Evolutionary conservation across 2,329 filamentous ascomycete genomes (phyloP).

Genomic region (Hortaea sp.): DNA sequence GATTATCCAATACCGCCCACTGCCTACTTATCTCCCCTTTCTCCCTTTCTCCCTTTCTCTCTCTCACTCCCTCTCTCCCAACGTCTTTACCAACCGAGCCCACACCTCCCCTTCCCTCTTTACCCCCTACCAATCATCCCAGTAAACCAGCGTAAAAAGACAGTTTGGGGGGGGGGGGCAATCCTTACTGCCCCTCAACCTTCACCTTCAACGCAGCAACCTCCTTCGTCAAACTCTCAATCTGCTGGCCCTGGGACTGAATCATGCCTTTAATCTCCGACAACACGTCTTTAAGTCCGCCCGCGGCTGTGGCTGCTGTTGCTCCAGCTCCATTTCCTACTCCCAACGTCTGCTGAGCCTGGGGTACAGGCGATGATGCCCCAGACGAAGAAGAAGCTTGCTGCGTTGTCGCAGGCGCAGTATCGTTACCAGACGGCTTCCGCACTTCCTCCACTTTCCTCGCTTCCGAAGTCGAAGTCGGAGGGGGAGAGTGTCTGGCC

Average conservation of each 20-base stretch:
- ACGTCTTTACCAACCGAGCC: neutral
- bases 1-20: too few relatives aligned
- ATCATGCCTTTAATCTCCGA: constrained; percentile 69
- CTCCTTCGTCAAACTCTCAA: constrained; percentile 67
- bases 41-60: neutral
- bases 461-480: neutral
- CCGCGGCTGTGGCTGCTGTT: constrained; percentile 4
- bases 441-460: neutral
- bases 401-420: too few relatives aligned
- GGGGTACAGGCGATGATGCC: neutral
- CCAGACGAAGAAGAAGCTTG: neutral
- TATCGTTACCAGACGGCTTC: too few relatives aligned
- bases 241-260: constrained; percentile 65
- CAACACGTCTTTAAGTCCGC: constrained; percentile 55
- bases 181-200: constrained; percentile 5
- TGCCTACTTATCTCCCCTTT: too few relatives aligned
- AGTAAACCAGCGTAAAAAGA: too few relatives aligned
- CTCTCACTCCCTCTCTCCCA: neutral
- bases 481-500: neutral
- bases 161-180: too few relatives aligned
- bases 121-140: neutral
- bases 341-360: neutral
- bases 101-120: neutral
- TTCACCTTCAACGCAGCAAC: constrained; percentile 72
- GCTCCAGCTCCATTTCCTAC: neutral